Evolutionary conservation across 2,329 filamentous ascomycete genomes (phyloP).

Genomic region (Penicillium sp.): DNA sequence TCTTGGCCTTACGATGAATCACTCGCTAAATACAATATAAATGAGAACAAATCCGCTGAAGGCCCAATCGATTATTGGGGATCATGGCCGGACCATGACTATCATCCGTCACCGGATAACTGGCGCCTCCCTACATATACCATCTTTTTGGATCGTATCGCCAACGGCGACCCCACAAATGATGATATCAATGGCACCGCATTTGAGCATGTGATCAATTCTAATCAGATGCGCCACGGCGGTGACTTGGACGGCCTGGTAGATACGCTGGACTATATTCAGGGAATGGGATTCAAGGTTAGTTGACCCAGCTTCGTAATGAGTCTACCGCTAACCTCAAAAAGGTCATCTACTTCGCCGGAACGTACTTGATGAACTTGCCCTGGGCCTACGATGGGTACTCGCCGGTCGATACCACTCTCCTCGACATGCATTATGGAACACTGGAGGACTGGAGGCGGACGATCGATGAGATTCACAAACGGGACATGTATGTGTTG

Average conservation of each 20-base stretch:
- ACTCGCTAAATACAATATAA: slow-evolving; percentile 58
- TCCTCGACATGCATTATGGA: slow-evolving; percentile 63
- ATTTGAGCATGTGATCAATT: slow-evolving; percentile 59
- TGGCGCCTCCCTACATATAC: slow-evolving; percentile 67
- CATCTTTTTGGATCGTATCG: slow-evolving; percentile 61
- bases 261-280: slow-evolving; percentile 61
- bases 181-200: slow-evolving; percentile 45
- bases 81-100: slow-evolving; percentile 51
- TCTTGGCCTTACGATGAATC: slow-evolving; percentile 49
- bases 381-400: slow-evolving; percentile 64
- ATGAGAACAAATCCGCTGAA: slow-evolving; percentile 55
- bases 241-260: slow-evolving; percentile 58
- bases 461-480: slow-evolving; percentile 59
- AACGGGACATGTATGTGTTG: slow-evolving; percentile 61
- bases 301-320: not conserved
- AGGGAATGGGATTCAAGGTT: slow-evolving; percentile 63
- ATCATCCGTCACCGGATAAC: slow-evolving; percentile 54
- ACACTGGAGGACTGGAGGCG: slow-evolving; percentile 58
- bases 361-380: slow-evolving; percentile 61
- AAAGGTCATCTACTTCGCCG: slow-evolving; percentile 59
- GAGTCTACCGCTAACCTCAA: slow-evolving; percentile 2
- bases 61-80: slow-evolving; percentile 57
- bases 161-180: slow-evolving; percentile 63
- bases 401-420: slow-evolving; percentile 58
- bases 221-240: slow-evolving; percentile 62